phyloP scores from a whole-genome alignment of 192 early-diverging fungal genomes.

The Coemansia asiatica region DNA sequence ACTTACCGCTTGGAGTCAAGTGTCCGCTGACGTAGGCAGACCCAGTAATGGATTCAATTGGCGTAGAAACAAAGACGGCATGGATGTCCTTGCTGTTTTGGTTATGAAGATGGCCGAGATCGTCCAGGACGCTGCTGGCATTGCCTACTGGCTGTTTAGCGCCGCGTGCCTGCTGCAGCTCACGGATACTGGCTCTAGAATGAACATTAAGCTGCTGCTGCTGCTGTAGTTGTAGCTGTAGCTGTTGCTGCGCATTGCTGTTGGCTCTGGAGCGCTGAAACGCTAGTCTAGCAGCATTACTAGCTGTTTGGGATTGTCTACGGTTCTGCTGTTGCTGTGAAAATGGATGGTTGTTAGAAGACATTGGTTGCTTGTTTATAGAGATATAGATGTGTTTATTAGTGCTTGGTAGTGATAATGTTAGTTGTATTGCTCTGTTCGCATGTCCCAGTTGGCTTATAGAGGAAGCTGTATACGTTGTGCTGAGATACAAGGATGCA shows the following conservation, averaged over 20 bases:
- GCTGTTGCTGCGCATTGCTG: not conserved
- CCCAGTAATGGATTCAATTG: slow-evolving; percentile 33
- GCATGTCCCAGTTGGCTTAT: no score
- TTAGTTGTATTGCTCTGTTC: no score
- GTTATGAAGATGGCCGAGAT: slow-evolving; percentile 27
- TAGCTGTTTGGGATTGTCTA: no score
- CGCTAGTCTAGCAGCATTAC: no score
- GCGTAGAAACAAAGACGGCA: slow-evolving; percentile 32
- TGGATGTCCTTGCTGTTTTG: slow-evolving; percentile 30
- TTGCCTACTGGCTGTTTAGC: slow-evolving; percentile 6
- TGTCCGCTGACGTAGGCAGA: slow-evolving; percentile 54
- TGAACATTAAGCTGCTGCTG: slow-evolving; percentile 26
- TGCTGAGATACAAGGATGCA: no score
- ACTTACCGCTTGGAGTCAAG: slow-evolving; percentile 51
- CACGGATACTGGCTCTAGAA: slow-evolving; percentile 30
- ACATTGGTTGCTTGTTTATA: no score
- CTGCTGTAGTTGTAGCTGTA: no score
- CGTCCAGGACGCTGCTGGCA: slow-evolving; percentile 33
- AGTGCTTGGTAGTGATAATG: no score
- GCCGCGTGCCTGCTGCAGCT: slow-evolving; percentile 29
- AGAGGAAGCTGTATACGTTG: no score
- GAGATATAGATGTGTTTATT: no score
- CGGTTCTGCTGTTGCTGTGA: not conserved
- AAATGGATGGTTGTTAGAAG: not conserved
- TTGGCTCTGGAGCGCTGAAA: no score